Percentiles rank a stretch among this genome's conserved stretches.
These are phyloP conservation scores for Akebia trifoliata DNA, from an alignment of 164 flowering plant species.

Conservation along the genomic window DNA sequence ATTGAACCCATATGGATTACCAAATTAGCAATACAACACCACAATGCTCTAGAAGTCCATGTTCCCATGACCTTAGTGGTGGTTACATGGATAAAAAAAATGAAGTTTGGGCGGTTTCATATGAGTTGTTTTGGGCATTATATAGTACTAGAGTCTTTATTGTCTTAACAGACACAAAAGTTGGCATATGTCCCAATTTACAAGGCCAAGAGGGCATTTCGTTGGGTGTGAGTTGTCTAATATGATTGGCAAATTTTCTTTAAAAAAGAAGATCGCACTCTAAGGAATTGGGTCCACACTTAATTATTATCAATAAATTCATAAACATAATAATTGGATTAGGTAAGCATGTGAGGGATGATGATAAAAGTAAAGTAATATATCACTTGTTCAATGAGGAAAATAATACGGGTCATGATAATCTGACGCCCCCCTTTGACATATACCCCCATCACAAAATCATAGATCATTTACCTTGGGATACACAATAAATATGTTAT, in stretches of 20 bases:
- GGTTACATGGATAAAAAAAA: conserved; percentile 7
- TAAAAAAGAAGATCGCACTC: neutral
- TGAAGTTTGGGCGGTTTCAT: conserved; percentile 8
- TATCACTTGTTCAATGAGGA: too few relatives aligned
- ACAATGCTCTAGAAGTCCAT: neutral
- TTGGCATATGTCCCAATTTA: conserved; percentile 9
- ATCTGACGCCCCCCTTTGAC: too few relatives aligned
- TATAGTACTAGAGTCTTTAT: neutral
- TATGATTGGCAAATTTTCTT: conserved; percentile 8
- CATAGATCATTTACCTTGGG: too few relatives aligned
- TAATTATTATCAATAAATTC: too few relatives aligned
- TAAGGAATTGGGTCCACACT: neutral
- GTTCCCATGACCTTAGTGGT: neutral
- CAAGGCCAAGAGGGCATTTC: conserved; percentile 5
- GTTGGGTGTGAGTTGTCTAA: conserved; percentile 23
- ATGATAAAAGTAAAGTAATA: too few relatives aligned
- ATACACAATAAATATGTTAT: too few relatives aligned
- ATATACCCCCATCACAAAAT: too few relatives aligned
- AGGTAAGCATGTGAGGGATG: neutral
- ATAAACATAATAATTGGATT: neutral
- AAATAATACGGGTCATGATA: too few relatives aligned
- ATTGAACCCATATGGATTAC: too few relatives aligned
- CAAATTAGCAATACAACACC: too few relatives aligned
- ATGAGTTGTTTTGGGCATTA: neutral
- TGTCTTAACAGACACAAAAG: conserved; percentile 1